Evolutionary conservation across 495 filamentous ascomycete species (phyloP).

Genomic region (Penicillium canescens): DNA sequence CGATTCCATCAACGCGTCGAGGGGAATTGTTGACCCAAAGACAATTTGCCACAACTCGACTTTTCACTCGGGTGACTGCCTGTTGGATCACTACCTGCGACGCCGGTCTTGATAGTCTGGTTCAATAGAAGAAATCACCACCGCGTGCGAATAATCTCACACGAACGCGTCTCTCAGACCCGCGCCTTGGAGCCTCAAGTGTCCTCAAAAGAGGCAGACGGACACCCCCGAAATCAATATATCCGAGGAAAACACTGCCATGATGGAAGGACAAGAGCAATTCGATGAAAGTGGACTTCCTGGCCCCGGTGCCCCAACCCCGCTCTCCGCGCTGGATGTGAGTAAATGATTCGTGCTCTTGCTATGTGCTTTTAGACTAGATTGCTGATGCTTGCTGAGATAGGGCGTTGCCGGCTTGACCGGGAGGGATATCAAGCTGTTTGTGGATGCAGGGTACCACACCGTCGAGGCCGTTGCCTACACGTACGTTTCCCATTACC

Average conservation of each 20-base stretch:
- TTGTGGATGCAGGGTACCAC: slow-evolving; percentile 89
- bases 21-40: slow-evolving; percentile 14
- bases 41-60: slow-evolving; percentile 29
- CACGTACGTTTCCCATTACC: slow-evolving; percentile 53
- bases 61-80: neutral
- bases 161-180: slow-evolving; percentile 4
- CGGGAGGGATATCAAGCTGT: slow-evolving; percentile 89
- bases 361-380: neutral
- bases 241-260: slow-evolving; percentile 51
- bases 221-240: neutral
- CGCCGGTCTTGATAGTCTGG: no score
- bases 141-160: neutral
- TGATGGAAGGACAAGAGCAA: slow-evolving; percentile 59
- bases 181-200: neutral
- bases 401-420: slow-evolving; percentile 82
- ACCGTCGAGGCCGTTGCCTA: slow-evolving; percentile 96
- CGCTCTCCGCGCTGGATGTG: slow-evolving; percentile 88
- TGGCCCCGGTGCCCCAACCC: slow-evolving; percentile 91
- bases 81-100: neutral
- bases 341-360: slow-evolving; percentile 5
- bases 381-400: slow-evolving; percentile 11
- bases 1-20: slow-evolving; percentile 42
- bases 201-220: neutral
- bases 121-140: neutral
- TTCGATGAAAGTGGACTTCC: slow-evolving; percentile 63